phyloP scores from a whole-genome alignment of 768 basidiomycete genomes.

The Aureoboletus auriporus region DNA sequence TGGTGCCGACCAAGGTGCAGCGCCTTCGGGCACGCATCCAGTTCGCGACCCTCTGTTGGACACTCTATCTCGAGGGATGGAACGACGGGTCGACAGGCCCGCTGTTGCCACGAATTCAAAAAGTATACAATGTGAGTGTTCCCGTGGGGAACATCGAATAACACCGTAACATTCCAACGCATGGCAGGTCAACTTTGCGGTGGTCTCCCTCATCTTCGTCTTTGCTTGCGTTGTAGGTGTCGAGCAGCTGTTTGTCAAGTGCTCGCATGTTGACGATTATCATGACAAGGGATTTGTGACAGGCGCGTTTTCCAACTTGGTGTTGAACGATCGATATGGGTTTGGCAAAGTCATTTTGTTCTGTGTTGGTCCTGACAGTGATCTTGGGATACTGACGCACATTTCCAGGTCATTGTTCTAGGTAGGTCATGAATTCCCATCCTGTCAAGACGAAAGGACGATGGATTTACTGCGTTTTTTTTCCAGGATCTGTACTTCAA shows the following conservation, averaged over 20 bases:
- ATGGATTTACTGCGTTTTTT: too few relatives aligned
- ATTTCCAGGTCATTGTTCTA: too few relatives aligned
- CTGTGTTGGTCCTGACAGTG: too few relatives aligned
- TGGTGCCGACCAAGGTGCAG: constrained; percentile 18
- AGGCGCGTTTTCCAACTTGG: constrained; percentile 30
- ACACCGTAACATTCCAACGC: too few relatives aligned
- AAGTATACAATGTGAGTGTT: constrained; percentile 31
- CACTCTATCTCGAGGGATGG: constrained; percentile 35
- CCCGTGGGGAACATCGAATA: too few relatives aligned
- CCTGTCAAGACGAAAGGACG: too few relatives aligned
- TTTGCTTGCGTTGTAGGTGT: constrained; percentile 35
- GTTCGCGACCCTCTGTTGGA: constrained; percentile 32
- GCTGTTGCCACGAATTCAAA: constrained; percentile 35
- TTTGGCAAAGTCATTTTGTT: constrained; percentile 29
- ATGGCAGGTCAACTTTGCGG: constrained; percentile 33
- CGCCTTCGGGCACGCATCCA: constrained; percentile 25
- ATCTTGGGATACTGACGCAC: too few relatives aligned
- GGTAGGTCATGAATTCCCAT: too few relatives aligned
- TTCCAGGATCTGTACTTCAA: constrained; percentile 28
- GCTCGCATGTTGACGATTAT: too few relatives aligned
- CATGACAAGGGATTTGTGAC: constrained; percentile 27
- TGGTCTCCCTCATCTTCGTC: constrained; percentile 43
- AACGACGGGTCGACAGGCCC: constrained; percentile 40
- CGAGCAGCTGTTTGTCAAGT: too few relatives aligned
- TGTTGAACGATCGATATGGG: constrained; percentile 27